Conservation (phyloP, 2,329 filamentous ascomycete genomes). For the Trichoderma sp. region DNA sequence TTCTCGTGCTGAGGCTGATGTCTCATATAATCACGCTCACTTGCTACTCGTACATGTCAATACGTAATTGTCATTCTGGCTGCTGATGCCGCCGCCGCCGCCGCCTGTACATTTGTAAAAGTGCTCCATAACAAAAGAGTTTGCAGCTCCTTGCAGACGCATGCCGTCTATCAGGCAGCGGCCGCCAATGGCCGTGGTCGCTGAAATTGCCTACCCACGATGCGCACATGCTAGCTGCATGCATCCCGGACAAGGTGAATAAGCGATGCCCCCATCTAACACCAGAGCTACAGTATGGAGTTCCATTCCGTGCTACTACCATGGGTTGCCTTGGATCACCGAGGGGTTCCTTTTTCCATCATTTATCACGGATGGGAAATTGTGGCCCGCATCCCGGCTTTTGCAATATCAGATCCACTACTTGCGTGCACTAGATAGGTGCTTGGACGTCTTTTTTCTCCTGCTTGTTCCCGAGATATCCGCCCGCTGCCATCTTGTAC, state of each 20-base stretch:
- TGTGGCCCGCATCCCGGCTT: neutral
- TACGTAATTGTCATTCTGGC: neutral
- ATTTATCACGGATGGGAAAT: neutral
- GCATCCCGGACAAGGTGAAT: neutral
- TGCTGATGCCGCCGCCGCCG: neutral
- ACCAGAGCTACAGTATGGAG: neutral
- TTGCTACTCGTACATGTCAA: neutral
- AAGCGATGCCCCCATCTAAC: conserved; percentile 4
- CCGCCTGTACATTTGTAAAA: neutral
- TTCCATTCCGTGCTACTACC: neutral
- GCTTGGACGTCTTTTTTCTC: neutral
- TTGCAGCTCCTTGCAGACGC: neutral
- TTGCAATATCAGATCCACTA: neutral
- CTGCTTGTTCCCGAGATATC: neutral
- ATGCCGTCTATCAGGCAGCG: neutral
- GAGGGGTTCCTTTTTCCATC: neutral
- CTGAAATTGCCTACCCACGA: conserved; percentile 14
- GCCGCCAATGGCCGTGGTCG: neutral
- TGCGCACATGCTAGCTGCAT: conserved; percentile 14
- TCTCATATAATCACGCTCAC: neutral
- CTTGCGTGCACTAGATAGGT: neutral
- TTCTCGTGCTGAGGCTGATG: neutral
- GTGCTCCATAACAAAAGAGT: neutral
- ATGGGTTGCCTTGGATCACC: neutral
- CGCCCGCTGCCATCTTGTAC: neutral